Conservation (phyloP, 768 basidiomycete genomes). For the Leccinum fibrillosum region DNA sequence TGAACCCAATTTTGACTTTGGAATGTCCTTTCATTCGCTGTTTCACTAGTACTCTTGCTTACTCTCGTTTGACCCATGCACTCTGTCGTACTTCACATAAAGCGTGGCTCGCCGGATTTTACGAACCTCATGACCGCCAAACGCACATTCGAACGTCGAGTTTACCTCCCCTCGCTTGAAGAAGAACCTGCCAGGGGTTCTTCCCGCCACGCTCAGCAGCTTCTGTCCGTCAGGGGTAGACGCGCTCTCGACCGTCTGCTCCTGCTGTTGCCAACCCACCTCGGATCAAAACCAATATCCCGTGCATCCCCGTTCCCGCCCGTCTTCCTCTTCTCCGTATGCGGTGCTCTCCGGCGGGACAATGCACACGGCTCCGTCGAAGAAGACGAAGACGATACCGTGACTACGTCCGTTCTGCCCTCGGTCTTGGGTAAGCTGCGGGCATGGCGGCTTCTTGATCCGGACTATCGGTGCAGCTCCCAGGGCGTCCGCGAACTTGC, state of each 20-base stretch:
- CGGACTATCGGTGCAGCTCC: conserved; percentile 10
- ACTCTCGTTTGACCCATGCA: neutral
- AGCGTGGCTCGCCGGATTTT: conserved; percentile 13
- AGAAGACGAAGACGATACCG: neutral
- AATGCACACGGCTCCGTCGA: neutral
- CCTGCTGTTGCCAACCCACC: conserved; percentile 11
- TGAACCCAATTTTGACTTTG: neutral
- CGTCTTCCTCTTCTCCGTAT: conserved; percentile 24
- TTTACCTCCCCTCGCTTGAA: neutral
- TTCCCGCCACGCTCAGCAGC: neutral
- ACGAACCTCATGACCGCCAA: conserved; percentile 21
- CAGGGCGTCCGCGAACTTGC: conserved; percentile 17
- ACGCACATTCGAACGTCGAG: conserved; percentile 8
- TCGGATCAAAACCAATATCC: conserved; percentile 1
- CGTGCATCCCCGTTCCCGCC: conserved; percentile 8
- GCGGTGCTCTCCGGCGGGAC: conserved; percentile 10
- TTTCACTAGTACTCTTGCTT: conserved; percentile 1
- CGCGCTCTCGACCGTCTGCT: conserved; percentile 15
- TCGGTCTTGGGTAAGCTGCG: conserved; percentile 22
- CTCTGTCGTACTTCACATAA: neutral
- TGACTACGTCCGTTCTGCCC: conserved; percentile 15
- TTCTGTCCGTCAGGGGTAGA: conserved; percentile 7
- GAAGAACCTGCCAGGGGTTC: conserved; percentile 5
- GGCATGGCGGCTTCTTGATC: conserved; percentile 24
- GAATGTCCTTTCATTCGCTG: conserved; percentile 3